These are phyloP conservation scores for Saururus chinensis DNA, from an alignment of 164 flowering plant genomes.

Conservation along the genomic window DNA sequence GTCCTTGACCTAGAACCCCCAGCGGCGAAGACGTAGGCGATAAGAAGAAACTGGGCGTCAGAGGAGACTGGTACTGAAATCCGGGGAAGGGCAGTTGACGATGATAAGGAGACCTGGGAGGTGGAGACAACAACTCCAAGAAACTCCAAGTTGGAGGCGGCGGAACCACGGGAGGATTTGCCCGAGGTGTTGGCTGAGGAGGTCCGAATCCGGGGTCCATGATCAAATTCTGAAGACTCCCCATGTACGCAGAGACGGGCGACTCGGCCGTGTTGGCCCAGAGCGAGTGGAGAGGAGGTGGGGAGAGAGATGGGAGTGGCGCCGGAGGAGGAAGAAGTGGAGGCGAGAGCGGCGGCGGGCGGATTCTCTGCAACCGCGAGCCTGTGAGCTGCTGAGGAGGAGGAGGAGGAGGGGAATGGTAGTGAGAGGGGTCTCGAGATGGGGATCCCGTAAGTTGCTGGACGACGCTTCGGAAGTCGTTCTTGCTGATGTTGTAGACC, in stretches of 20 bases:
- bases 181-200: conserved; percentile 7
- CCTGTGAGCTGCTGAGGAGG: conserved; percentile 60
- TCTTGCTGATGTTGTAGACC: conserved; percentile 92
- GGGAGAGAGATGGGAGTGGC: conserved; percentile 19
- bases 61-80: conserved; percentile 42
- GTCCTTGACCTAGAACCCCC: conserved; percentile 86
- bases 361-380: conserved; percentile 62
- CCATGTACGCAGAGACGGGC: conserved; percentile 84
- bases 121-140: conserved; percentile 27
- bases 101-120: conserved; percentile 89
- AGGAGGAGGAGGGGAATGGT: conserved; percentile 27
- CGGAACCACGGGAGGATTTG: conserved; percentile 48
- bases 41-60: conserved; percentile 51
- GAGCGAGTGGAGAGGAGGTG: not conserved
- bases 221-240: conserved; percentile 67
- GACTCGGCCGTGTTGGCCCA: conserved; percentile 50
- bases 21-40: conserved; percentile 17
- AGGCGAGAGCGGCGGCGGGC: conserved; percentile 78
- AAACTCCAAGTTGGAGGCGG: conserved; percentile 79
- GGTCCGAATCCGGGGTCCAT: conserved; percentile 29
- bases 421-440: conserved; percentile 32
- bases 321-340: conserved; percentile 33
- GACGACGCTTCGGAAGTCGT: conserved; percentile 75
- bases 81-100: too few species aligned
- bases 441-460: conserved; percentile 97